phyloP scores from a whole-genome alignment of 805 yeast genomes.

The Hanseniaspora guilliermondii region DNA sequence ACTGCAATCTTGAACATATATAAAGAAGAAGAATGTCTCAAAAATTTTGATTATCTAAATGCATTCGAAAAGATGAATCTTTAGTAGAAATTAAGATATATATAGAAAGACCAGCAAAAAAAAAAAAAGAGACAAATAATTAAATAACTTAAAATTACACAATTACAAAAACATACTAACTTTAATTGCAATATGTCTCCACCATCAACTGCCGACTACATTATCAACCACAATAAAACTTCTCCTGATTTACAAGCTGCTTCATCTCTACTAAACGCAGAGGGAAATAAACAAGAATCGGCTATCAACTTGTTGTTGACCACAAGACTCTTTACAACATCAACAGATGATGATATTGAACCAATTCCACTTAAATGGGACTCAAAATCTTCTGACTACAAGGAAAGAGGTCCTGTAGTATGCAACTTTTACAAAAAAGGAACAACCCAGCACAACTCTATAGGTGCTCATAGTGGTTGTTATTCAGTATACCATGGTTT shows the following conservation, averaged over 20 bases:
- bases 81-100: no score
- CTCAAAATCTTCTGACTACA: conserved; percentile 30
- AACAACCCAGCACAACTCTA: conserved; percentile 43
- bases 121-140: not conserved
- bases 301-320: not conserved
- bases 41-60: no score
- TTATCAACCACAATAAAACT: not conserved
- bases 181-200: conserved; percentile 1
- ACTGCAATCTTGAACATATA: no score
- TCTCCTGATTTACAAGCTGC: conserved; percentile 21
- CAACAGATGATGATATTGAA: conserved; percentile 35
- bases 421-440: conserved; percentile 41
- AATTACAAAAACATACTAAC: not conserved
- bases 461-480: conserved; percentile 56
- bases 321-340: conserved; percentile 34
- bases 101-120: no score
- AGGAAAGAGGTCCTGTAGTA: conserved; percentile 44
- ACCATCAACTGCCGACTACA: conserved; percentile 14
- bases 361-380: conserved; percentile 48
- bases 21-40: no score
- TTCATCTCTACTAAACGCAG: conserved; percentile 17
- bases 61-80: no score
- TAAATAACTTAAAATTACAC: not conserved
- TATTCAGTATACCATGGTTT: conserved; percentile 54
- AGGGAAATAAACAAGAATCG: not conserved